phyloP scores from a whole-genome alignment of 2,329 filamentous ascomycete species.

The Colletotrichum aenigma region DNA sequence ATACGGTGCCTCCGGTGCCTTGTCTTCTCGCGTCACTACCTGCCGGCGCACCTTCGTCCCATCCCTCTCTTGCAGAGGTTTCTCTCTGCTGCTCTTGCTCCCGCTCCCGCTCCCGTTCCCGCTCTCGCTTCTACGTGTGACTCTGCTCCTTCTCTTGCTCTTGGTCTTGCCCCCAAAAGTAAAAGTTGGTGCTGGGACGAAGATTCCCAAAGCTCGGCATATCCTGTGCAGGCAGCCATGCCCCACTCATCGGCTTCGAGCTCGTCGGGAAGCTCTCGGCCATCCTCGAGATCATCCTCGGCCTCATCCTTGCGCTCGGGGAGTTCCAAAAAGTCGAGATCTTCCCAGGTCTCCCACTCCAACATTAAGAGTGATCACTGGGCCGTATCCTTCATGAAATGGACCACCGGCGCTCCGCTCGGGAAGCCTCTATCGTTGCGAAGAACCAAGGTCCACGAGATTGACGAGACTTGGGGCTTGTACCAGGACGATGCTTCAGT shows the following conservation, averaged over 20 bases:
- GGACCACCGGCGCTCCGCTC: conserved; percentile 12
- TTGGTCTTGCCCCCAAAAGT: neutral
- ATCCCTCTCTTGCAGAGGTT: neutral
- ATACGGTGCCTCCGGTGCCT: neutral
- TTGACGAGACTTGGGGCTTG: conserved; percentile 6
- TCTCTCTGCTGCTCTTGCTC: neutral
- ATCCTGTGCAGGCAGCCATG: neutral
- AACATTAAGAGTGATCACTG: conserved; percentile 15
- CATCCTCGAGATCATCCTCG: conserved; percentile 14
- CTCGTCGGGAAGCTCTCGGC: conserved; percentile 6
- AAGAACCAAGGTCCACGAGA: conserved; percentile 2
- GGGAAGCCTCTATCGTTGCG: conserved; percentile 13
- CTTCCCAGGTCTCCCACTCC: conserved; percentile 16
- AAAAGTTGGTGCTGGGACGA: neutral
- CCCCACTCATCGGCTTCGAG: conserved; percentile 12
- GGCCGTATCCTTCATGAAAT: conserved; percentile 20
- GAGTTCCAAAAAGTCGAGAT: conserved; percentile 18
- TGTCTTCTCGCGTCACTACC: neutral
- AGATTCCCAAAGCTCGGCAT: neutral
- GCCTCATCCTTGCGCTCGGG: conserved; percentile 5
- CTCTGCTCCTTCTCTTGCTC: neutral
- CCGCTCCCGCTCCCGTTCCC: neutral
- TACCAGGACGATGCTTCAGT: conserved; percentile 6
- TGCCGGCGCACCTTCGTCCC: neutral
- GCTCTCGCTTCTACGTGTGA: neutral